Evolutionary conservation across 345 rosid genomes (phyloP).

Genomic region (Lepidium aucheri): DNA sequence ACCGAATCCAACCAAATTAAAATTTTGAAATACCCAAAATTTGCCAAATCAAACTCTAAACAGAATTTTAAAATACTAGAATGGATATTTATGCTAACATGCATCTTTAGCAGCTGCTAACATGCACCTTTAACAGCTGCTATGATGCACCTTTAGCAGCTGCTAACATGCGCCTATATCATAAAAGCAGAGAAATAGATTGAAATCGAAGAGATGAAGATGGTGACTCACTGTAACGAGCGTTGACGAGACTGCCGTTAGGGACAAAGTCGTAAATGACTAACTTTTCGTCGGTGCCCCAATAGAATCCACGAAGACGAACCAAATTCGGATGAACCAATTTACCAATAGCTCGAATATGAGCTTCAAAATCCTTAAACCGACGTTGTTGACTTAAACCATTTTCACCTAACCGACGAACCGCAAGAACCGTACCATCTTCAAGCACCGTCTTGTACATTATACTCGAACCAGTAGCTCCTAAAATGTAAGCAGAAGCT

Average conservation of each 20-base stretch:
- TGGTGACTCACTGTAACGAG: conserved; percentile 74
- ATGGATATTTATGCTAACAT: no score
- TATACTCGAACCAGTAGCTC: conserved; percentile 88
- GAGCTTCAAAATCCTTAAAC: conserved; percentile 76
- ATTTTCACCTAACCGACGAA: conserved; percentile 79
- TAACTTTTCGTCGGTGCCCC: conserved; percentile 74
- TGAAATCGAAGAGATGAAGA: not conserved
- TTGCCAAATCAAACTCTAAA: no score
- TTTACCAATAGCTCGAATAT: conserved; percentile 71
- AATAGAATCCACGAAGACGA: conserved; percentile 77
- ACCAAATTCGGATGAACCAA: conserved; percentile 85
- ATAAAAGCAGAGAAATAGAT: not conserved
- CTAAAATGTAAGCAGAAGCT: conserved; percentile 82
- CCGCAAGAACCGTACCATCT: conserved; percentile 72
- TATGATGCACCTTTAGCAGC: not conserved
- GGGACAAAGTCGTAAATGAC: conserved; percentile 74
- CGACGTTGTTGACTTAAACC: conserved; percentile 66
- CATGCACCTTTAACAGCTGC: not conserved
- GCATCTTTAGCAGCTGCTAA: not conserved
- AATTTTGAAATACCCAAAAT: no score
- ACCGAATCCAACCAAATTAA: no score
- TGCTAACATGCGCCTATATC: not conserved
- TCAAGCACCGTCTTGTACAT: conserved; percentile 91
- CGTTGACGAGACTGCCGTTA: conserved; percentile 75
- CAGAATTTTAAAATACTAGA: no score